Base-by-base conservation (phyloP, 2,329 filamentous ascomycete species). In the Herpotrichia juniperi region DNA sequence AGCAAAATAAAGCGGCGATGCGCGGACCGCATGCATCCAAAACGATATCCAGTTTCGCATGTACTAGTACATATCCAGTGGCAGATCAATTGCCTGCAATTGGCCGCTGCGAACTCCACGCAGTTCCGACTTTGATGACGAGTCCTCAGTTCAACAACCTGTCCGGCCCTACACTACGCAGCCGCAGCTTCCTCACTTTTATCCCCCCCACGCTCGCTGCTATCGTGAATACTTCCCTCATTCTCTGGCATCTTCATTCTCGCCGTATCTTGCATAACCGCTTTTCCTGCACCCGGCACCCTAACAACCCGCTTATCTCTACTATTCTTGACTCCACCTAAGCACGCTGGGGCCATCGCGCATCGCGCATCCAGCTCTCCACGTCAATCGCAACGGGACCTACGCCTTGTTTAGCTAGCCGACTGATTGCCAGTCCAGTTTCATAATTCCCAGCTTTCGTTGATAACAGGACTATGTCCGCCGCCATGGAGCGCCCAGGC, bases 401-500 rank as follows among this genome's bases (percentile, higher is more conserved):
- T 50, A 32, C 51, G 48, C 56, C 53, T 28, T 48, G 48, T 58
- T 57, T 59, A 58, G 54, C 50, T 64, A 68, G 57, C 63, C 34
- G 32, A 34, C 46, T 26, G 51, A 45, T 55, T 59, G 58, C 56
- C 60, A 59, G 63, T 45, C 57, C 32, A 46, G 56, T 58, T 61
- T 60, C 58, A 63, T 46, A 52, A 50, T 48, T 44, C 17, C 16
- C 31, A 28, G 11, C 42, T 4, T 17, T 34, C 4, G 22, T 37
- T 12, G 25, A 51, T 44, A 67, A 64, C 61, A 66, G 57, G 57
- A 54, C 57, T 48, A 61, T 60, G 61, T 64, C 63, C 57, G 58
- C 56, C 54, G 57, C 54, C 32, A 68, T 68, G 63, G 63, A 68
- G 42, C 54, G 42, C 46, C 60, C 53, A 31, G 42, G 39, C 1